Evolutionary conservation across 495 filamentous ascomycete genomes (phyloP).

Genomic region (Aspergillus bertholletiae): DNA sequence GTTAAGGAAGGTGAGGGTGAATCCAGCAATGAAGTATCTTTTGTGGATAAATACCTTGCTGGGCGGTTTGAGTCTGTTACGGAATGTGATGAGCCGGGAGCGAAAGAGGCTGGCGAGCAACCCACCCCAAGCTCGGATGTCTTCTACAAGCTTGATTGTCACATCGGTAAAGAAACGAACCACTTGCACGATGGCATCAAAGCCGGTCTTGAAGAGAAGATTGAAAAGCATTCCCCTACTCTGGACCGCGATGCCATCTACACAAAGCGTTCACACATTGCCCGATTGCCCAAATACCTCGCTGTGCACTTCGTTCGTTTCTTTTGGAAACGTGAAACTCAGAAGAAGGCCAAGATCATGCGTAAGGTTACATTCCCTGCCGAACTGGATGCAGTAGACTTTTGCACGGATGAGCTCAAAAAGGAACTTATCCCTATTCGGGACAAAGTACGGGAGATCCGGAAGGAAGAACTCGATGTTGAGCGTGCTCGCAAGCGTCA

Average conservation of each 20-base stretch:
- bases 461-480: conserved; percentile 90
- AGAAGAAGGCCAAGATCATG: conserved; percentile 99
- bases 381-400: conserved; percentile 91
- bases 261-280: conserved; percentile 84
- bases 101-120: conserved; percentile 72
- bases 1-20: conserved; percentile 51
- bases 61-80: conserved; percentile 74
- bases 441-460: conserved; percentile 91
- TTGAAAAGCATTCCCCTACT: conserved; percentile 80
- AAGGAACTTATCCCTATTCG: conserved; percentile 82
- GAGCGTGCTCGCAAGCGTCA: conserved; percentile 66
- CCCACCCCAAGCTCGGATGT: conserved; percentile 61
- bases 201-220: conserved; percentile 76
- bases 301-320: conserved; percentile 98
- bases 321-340: conserved; percentile 89
- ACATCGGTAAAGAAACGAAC: conserved; percentile 81
- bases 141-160: conserved; percentile 93
- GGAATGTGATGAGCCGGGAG: conserved; percentile 78
- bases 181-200: conserved; percentile 85
- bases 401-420: conserved; percentile 85
- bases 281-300: conserved; percentile 88
- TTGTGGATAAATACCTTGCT: conserved; percentile 86
- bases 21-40: conserved; percentile 54
- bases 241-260: conserved; percentile 78
- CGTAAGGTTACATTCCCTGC: conserved; percentile 94